phyloP scores from a whole-genome alignment of 306 rosid species.

The Gleditsia sinensis region DNA sequence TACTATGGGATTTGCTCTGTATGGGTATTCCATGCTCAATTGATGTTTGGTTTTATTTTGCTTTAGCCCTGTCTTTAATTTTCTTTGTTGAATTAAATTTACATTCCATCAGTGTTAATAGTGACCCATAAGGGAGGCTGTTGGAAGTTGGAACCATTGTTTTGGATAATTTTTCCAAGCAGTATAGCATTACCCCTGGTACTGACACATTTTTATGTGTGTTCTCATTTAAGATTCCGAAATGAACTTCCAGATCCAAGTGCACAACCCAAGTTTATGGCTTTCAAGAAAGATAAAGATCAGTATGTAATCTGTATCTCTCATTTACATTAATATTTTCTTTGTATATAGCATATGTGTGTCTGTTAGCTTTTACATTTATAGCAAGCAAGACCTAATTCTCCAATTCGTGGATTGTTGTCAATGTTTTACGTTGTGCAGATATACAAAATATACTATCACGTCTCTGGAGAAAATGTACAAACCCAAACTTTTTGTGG shows the following conservation, averaged over 20 bases:
- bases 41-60: conserved; percentile 12
- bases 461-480: conserved; percentile 92
- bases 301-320: conserved; percentile 61
- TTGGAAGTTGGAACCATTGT: conserved; percentile 8
- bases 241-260: conserved; percentile 98
- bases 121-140: conserved; percentile 12
- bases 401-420: conserved; percentile 12
- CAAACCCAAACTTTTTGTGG: conserved; percentile 93
- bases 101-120: neutral
- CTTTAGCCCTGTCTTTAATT: too few species aligned
- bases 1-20: conserved; percentile 11
- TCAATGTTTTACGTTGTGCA: conserved; percentile 49
- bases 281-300: conserved; percentile 83
- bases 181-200: too few species aligned
- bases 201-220: conserved; percentile 41
- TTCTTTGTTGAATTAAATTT: neutral
- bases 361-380: neutral
- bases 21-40: neutral
- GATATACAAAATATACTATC: conserved; percentile 85
- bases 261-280: conserved; percentile 98
- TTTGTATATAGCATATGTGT: neutral
- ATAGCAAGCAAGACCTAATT: neutral
- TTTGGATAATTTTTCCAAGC: too few species aligned
- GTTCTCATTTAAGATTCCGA: conserved; percentile 68
- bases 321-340: neutral